Conservation (phyloP, 2,329 filamentous ascomycete genomes). For the Lecanicillium sp. region DNA sequence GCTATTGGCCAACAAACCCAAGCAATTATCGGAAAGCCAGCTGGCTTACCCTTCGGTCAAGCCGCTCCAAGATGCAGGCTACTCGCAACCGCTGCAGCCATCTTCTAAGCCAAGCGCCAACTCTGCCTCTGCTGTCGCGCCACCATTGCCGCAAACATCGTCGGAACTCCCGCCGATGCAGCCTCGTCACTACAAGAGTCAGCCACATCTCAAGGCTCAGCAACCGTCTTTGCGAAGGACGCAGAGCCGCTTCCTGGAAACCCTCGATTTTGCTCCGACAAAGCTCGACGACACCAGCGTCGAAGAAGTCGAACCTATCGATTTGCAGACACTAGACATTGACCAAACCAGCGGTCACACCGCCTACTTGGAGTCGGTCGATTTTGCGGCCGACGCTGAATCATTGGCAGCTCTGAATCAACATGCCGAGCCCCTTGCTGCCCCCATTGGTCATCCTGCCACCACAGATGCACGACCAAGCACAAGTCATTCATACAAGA, state of each 20-base stretch:
- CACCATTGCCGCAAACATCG: too few species aligned
- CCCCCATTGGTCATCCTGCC: neutral
- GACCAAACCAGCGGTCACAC: conserved; percentile 15
- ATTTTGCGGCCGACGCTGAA: conserved; percentile 16
- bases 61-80: neutral
- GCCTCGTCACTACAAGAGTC: conserved; percentile 44
- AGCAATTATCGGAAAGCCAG: conserved; percentile 7
- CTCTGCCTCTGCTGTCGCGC: conserved; percentile 10
- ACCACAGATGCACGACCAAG: conserved; percentile 1
- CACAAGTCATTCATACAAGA: conserved; percentile 4
- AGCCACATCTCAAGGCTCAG: conserved; percentile 40
- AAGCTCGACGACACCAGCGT: conserved; percentile 10
- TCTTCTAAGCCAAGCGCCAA: conserved; percentile 6
- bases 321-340: conserved; percentile 3
- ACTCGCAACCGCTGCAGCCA: conserved; percentile 3
- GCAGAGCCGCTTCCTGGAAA: conserved; percentile 31
- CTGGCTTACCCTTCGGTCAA: neutral
- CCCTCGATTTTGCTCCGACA: conserved; percentile 10
- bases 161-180: conserved; percentile 17
- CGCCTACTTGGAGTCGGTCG: conserved; percentile 20
- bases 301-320: conserved; percentile 5
- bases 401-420: conserved; percentile 10
- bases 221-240: conserved; percentile 32
- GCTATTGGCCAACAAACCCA: conserved; percentile 10
- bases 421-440: neutral